Conservation (phyloP, 148 eudicot genomes). For the Silene conica region DNA sequence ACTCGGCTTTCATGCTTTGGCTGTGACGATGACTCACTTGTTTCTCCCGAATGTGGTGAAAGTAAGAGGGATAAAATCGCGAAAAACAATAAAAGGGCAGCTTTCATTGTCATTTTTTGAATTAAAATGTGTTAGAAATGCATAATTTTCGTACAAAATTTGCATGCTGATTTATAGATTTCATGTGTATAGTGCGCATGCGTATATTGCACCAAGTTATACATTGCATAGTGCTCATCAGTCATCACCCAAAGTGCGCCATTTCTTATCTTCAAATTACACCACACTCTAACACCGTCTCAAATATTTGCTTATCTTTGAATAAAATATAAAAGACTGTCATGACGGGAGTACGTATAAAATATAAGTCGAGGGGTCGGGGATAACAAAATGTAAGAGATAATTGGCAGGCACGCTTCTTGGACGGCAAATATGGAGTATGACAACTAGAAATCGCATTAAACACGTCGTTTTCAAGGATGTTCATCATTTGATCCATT, state of each 20-base stretch:
- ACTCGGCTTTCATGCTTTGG: slow-evolving; percentile 13
- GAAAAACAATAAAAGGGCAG: background rate
- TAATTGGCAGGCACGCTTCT: background rate
- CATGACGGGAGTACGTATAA: too few relatives aligned
- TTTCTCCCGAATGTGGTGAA: background rate
- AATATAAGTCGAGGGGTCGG: too few relatives aligned
- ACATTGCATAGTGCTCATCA: slow-evolving; percentile 25
- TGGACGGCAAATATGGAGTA: background rate
- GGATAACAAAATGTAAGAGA: too few relatives aligned
- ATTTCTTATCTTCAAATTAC: slow-evolving; percentile 11
- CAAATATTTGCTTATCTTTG: too few relatives aligned
- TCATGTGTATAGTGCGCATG: too few relatives aligned
- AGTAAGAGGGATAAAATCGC: background rate
- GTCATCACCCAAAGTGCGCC: slow-evolving; percentile 23
- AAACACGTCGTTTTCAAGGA: background rate
- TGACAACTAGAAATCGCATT: slow-evolving; percentile 2
- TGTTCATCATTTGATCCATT: background rate
- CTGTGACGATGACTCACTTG: background rate
- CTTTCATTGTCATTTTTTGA: slow-evolving; percentile 8
- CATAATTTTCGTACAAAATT: background rate
- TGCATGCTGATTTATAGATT: slow-evolving; percentile 5
- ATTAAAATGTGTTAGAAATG: background rate
- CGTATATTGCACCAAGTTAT: too few relatives aligned
- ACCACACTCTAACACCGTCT: background rate
- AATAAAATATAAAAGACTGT: too few relatives aligned